These are phyloP conservation scores for Phalaenopsis hybrid DNA, from an alignment of 116 monocot genomes.

Conservation along the genomic window DNA sequence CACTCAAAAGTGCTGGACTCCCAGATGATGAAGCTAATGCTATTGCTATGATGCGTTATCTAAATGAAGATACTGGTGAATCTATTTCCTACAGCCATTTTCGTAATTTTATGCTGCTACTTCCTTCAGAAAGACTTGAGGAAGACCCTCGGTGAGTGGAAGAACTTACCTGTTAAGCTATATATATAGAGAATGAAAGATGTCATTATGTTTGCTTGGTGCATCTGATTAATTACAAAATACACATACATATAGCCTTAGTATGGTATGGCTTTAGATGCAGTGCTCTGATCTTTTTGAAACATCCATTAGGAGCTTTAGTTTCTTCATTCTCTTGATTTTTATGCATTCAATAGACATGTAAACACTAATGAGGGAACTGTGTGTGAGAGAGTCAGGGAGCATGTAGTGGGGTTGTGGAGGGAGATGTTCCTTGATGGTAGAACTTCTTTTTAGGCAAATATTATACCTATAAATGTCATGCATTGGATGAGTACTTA, in stretches of 20 bases:
- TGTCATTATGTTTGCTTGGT: neutral
- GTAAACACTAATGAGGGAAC: too few species aligned
- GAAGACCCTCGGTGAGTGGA: slow-evolving; percentile 69
- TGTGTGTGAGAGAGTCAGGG: too few species aligned
- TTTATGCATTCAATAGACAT: neutral
- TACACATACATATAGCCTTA: neutral
- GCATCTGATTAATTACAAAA: neutral
- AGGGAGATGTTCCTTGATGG: too few species aligned
- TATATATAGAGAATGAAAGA: neutral
- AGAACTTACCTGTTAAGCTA: neutral
- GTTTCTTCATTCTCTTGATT: neutral
- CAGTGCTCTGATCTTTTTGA: neutral
- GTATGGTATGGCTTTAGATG: neutral
- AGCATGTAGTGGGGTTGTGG: neutral
- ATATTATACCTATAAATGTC: too few species aligned
- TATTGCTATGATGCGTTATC: slow-evolving; percentile 73
- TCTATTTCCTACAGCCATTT: slow-evolving; percentile 81
- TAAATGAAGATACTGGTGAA: slow-evolving; percentile 61
- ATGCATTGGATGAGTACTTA: too few species aligned
- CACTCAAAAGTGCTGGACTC: slow-evolving; percentile 63
- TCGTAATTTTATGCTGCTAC: slow-evolving; percentile 77
- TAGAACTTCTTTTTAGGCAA: too few species aligned
- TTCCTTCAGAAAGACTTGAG: slow-evolving; percentile 75
- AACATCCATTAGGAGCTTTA: neutral
- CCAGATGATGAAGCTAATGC: slow-evolving; percentile 80